Percentiles rank a stretch among this genome's conserved stretches.
These are phyloP conservation scores for Delonix regia DNA, from an alignment of 306 rosid genomes.

Conservation along the genomic window DNA sequence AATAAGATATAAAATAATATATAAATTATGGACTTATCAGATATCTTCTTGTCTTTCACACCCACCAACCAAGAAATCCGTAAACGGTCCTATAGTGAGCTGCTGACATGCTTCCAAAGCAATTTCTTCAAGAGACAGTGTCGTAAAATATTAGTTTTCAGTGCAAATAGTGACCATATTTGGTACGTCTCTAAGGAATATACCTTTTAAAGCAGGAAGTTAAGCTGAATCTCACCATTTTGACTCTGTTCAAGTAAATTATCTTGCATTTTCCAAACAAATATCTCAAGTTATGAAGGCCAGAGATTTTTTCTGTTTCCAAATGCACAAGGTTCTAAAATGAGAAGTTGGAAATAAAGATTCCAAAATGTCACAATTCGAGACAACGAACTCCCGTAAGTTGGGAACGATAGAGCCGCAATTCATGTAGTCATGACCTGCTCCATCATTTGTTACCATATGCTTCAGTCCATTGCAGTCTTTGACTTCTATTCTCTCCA, in stretches of 20 bases:
- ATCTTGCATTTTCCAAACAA: conserved; percentile 17
- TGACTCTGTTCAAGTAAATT: not conserved
- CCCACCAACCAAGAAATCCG: not conserved
- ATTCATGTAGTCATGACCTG: not conserved
- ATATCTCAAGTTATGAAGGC: conserved; percentile 12
- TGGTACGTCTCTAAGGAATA: not conserved
- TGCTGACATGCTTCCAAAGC: not conserved
- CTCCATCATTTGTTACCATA: not conserved
- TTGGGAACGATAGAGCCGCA: not conserved
- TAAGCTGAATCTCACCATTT: not conserved
- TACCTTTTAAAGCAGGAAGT: conserved; percentile 13
- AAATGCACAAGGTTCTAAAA: conserved; percentile 2
- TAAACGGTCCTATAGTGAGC: not conserved
- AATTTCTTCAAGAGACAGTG: not conserved
- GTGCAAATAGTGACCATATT: conserved; percentile 4
- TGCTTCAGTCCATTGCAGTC: not conserved
- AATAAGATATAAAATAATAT: too few relatives aligned
- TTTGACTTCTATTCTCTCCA: conserved; percentile 1
- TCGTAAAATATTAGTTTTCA: not conserved
- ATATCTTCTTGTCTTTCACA: not conserved
- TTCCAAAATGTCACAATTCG: conserved; percentile 12
- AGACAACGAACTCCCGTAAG: not conserved
- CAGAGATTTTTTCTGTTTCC: not conserved
- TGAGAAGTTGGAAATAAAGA: not conserved
- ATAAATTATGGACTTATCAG: too few relatives aligned